Percentiles rank a stretch among this genome's conserved stretches.
phyloP scores from a whole-genome alignment of 768 basidiomycete species.

The Phylloporus scabripes region DNA sequence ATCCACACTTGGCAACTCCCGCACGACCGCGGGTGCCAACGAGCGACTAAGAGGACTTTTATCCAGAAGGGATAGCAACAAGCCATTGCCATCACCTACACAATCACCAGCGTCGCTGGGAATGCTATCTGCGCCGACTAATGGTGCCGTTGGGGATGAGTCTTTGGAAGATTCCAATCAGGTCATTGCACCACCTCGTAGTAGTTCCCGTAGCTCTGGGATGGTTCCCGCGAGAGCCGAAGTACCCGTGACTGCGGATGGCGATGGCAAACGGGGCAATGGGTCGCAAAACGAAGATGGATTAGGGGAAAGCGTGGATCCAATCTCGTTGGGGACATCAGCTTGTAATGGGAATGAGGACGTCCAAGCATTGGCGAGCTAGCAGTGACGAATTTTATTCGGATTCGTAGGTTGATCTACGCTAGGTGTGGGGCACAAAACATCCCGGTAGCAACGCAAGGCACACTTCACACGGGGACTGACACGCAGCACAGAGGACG shows the following conservation, averaged over 20 bases:
- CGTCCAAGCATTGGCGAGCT: conserved; percentile 5
- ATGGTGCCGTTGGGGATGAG: conserved; percentile 12
- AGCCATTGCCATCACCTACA: conserved; percentile 23
- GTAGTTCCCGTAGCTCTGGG: conserved; percentile 15
- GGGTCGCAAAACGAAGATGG: conserved; percentile 3
- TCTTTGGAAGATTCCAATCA: conserved; percentile 12
- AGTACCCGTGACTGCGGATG: conserved; percentile 1
- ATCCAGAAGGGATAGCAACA: conserved; percentile 27
- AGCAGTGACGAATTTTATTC: conserved; percentile 9
- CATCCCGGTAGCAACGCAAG: background rate
- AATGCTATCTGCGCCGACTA: conserved; percentile 8
- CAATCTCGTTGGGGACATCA: conserved; percentile 8
- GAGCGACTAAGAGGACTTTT: conserved; percentile 37
- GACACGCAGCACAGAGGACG: background rate
- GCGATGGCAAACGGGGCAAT: conserved; percentile 1
- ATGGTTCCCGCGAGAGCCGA: conserved; percentile 7
- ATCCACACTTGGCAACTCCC: conserved; percentile 22
- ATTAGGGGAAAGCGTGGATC: conserved; percentile 4
- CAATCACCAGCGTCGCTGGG: conserved; percentile 21
- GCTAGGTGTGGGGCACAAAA: background rate
- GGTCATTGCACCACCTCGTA: conserved; percentile 20
- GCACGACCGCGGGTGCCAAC: conserved; percentile 25
- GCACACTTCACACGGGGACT: background rate
- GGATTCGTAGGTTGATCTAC: conserved; percentile 21
- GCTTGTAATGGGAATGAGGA: conserved; percentile 11